Evolutionary conservation across 805 yeast species (phyloP).

Genomic region (Metschnikowia shivogae): DNA sequence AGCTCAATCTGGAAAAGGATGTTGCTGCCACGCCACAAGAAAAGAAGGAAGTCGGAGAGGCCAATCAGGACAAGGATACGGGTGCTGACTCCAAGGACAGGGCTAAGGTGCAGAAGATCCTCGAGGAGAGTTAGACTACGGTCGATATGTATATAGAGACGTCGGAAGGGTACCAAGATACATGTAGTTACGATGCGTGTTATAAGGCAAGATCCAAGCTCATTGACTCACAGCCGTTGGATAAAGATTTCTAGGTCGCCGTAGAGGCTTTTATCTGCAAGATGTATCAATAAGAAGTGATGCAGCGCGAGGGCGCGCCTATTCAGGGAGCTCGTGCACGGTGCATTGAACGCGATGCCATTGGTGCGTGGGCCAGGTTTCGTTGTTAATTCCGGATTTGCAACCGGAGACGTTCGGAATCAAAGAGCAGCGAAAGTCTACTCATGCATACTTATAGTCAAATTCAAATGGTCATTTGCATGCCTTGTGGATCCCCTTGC

Average conservation of each 20-base stretch:
- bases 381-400: too few species aligned
- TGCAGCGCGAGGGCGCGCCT: slow-evolving; percentile 1
- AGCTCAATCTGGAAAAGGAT: neutral
- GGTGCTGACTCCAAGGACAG: slow-evolving; percentile 4
- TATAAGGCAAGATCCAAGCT: too few species aligned
- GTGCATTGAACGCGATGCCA: neutral
- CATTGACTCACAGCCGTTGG: too few species aligned
- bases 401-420: too few species aligned
- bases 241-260: too few species aligned
- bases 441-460: neutral
- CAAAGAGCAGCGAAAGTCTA: too few species aligned
- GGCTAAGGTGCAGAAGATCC: slow-evolving; percentile 8
- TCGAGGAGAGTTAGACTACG: slow-evolving; percentile 6
- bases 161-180: neutral
- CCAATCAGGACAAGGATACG: neutral
- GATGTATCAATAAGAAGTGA: neutral
- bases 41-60: neutral
- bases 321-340: neutral
- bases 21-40: neutral
- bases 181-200: too few species aligned
- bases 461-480: neutral
- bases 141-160: slow-evolving; percentile 1
- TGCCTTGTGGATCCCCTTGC: neutral
- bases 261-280: neutral
- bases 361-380: neutral